Percentiles rank a stretch among this genome's conserved stretches.
phyloP scores from a whole-genome alignment of 345 rosid genomes.

The Populus nigra region DNA sequence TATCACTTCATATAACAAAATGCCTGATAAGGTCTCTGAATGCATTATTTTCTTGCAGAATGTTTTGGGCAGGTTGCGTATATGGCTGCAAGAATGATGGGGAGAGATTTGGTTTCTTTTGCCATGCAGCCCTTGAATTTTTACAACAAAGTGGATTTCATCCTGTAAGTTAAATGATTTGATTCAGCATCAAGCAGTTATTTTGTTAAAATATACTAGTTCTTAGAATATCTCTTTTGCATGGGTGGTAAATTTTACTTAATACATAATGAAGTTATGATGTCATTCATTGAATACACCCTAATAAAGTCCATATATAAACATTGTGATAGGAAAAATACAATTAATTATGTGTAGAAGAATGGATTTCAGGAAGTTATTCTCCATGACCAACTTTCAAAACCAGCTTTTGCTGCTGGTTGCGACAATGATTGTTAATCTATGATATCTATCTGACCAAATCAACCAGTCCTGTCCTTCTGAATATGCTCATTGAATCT shows the following conservation, averaged over 20 bases:
- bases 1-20: neutral
- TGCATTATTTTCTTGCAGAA: constrained; percentile 38
- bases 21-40: neutral
- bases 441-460: no score
- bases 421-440: neutral
- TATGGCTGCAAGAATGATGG: constrained; percentile 83
- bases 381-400: neutral
- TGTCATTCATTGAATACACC: neutral
- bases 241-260: neutral
- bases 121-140: constrained; percentile 94
- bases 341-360: neutral
- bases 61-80: constrained; percentile 63
- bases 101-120: constrained; percentile 82
- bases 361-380: neutral
- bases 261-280: constrained; percentile 1
- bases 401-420: neutral
- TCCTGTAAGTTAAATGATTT: constrained; percentile 54
- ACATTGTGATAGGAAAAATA: neutral
- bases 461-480: no score
- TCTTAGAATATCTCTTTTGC: neutral
- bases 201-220: neutral
- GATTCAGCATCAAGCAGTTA: neutral
- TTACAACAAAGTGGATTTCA: constrained; percentile 80
- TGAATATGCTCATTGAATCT: no score
- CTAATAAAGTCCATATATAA: neutral